A percentile compares a stretch with the other conserved stretches of the same genome.
These are phyloP conservation scores for Pouteria glomerata DNA, from an alignment of 148 eudicot species.

Conservation along the genomic window DNA sequence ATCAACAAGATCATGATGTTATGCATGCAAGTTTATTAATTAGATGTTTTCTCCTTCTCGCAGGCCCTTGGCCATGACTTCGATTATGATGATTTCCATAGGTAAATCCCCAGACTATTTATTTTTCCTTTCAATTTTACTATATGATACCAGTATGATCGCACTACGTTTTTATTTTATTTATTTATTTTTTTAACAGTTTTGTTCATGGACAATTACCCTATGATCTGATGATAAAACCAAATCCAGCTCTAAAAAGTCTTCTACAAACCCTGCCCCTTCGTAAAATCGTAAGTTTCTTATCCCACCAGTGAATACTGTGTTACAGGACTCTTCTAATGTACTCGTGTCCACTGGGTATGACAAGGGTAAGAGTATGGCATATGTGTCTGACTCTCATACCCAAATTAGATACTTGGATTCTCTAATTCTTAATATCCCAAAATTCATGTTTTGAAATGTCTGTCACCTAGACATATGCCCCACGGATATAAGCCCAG, in stretches of 20 bases:
- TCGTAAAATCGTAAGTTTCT: constrained; percentile 69
- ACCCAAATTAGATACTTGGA: too few relatives aligned
- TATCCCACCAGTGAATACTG: background rate
- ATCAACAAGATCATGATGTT: background rate
- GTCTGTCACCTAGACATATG: too few relatives aligned
- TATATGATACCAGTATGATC: constrained; percentile 5
- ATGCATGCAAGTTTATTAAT: background rate
- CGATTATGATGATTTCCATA: constrained; percentile 85
- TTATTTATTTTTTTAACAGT: too few relatives aligned
- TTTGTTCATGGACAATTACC: constrained; percentile 91
- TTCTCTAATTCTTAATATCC: too few relatives aligned
- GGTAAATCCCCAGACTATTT: constrained; percentile 30
- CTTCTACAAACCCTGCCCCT: constrained; percentile 70
- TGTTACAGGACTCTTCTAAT: too few relatives aligned
- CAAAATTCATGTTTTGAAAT: too few relatives aligned
- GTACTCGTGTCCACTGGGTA: too few relatives aligned
- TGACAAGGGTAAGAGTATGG: too few relatives aligned
- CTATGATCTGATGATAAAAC: constrained; percentile 68
- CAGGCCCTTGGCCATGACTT: constrained; percentile 91
- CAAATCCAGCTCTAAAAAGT: constrained; percentile 60
- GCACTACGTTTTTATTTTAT: too few relatives aligned
- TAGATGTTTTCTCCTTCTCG: constrained; percentile 3
- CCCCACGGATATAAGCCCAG: too few relatives aligned
- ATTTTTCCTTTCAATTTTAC: too few relatives aligned
- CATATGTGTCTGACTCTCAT: too few relatives aligned